These are phyloP conservation scores for Cladosporium sp. DNA, from an alignment of 2,329 filamentous ascomycete species.

Conservation along the genomic window DNA sequence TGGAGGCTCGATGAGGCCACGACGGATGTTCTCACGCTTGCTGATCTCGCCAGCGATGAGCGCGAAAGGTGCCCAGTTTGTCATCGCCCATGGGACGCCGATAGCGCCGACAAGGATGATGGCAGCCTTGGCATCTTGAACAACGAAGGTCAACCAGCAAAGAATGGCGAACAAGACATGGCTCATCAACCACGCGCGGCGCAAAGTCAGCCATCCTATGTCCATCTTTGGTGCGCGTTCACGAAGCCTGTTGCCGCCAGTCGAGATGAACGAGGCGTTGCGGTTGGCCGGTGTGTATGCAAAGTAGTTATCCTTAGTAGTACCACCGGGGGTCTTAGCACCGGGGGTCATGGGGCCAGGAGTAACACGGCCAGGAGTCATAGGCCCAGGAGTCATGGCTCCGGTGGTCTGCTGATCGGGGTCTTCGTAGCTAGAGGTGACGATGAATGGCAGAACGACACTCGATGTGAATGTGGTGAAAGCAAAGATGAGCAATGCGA, in stretches of 20 bases:
- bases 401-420: conserved; percentile 36
- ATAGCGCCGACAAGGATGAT: conserved; percentile 78
- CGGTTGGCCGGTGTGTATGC: conserved; percentile 24
- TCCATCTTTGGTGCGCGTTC: conserved; percentile 50
- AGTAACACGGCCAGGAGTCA: conserved; percentile 38
- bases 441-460: conserved; percentile 80
- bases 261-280: conserved; percentile 10
- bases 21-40: conserved; percentile 70
- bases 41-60: conserved; percentile 93
- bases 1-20: conserved; percentile 49
- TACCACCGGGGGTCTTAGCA: conserved; percentile 26
- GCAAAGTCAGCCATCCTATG: conserved; percentile 82
- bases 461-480: conserved; percentile 81
- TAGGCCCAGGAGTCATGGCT: conserved; percentile 43
- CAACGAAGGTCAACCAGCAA: conserved; percentile 83
- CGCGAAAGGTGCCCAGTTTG: conserved; percentile 92
- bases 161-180: conserved; percentile 79
- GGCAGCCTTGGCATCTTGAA: conserved; percentile 69
- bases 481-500: conserved; percentile 86
- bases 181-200: conserved; percentile 81
- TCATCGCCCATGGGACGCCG: conserved; percentile 89
- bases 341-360: conserved; percentile 28
- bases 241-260: conserved; percentile 16
- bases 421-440: conserved; percentile 72
- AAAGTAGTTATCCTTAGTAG: conserved; percentile 31